A percentile compares a stretch with the other conserved stretches of the same genome.
Evolutionary conservation across 805 yeast genomes (phyloP).

Genomic region (Lipomyces lipofer): DNA sequence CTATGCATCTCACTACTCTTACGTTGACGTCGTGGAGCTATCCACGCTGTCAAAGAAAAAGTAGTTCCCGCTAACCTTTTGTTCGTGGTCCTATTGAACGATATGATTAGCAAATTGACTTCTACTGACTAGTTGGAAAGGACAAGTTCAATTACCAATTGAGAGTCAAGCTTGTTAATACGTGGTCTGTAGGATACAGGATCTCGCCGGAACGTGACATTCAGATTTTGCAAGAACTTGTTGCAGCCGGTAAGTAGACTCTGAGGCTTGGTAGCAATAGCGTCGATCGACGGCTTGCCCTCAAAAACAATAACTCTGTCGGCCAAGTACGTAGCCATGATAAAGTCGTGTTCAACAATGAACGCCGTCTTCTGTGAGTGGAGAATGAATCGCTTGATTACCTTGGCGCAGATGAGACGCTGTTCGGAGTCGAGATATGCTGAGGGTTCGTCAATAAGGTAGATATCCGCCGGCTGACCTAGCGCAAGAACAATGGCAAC

Average conservation of each 20-base stretch:
- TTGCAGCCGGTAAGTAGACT: constrained; percentile 95
- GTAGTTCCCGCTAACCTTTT: constrained; percentile 86
- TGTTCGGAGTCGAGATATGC: constrained; percentile 99
- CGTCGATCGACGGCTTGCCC: constrained; percentile 85
- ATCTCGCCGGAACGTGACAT: constrained; percentile 98
- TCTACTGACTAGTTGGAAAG: background rate
- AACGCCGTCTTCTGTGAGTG: constrained; percentile 99
- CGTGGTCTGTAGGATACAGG: constrained; percentile 98
- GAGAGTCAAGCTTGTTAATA: constrained; percentile 95
- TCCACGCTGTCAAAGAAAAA: constrained; percentile 74
- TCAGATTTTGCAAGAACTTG: constrained; percentile 91
- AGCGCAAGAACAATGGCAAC: constrained; percentile 95
- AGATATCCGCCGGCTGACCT: constrained; percentile 94
- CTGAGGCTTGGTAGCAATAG: constrained; percentile 87
- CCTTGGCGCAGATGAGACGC: constrained; percentile 98
- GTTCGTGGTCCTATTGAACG: constrained; percentile 76
- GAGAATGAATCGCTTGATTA: constrained; percentile 91
- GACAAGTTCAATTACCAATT: constrained; percentile 43
- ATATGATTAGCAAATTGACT: background rate
- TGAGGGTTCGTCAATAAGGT: constrained; percentile 97
- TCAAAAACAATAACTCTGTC: constrained; percentile 98
- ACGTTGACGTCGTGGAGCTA: background rate
- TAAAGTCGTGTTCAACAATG: constrained; percentile 99
- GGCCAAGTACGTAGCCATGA: constrained; percentile 99
- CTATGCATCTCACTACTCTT: too few relatives aligned